Conservation (phyloP, 768 basidiomycete species). For the Russula sp. region DNA sequence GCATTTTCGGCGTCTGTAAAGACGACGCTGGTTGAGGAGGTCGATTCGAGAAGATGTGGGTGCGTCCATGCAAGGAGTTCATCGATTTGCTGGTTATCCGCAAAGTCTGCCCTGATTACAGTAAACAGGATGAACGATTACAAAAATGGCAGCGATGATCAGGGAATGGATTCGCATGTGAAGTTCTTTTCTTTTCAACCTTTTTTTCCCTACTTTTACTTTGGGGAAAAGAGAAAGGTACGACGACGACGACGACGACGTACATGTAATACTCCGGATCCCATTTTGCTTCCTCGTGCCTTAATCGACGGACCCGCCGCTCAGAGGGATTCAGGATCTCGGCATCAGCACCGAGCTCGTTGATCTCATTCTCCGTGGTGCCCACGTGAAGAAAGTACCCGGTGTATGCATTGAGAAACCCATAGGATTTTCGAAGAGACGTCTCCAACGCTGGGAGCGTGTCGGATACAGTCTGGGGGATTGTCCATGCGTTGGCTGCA, state of each 20-base stretch:
- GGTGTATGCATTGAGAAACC: constrained; percentile 67
- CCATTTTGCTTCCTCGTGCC: constrained; percentile 71
- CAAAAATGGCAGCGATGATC: neutral
- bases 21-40: constrained; percentile 31
- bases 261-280: constrained; percentile 83
- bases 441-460: constrained; percentile 33
- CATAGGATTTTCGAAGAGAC: constrained; percentile 49
- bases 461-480: constrained; percentile 55
- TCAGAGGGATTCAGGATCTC: constrained; percentile 48
- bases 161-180: neutral
- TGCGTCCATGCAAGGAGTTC: constrained; percentile 63
- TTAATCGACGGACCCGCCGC: constrained; percentile 45
- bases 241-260: constrained; percentile 26
- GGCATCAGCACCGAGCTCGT: constrained; percentile 63
- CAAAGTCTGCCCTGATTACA: constrained; percentile 64
- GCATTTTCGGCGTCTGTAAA: constrained; percentile 71
- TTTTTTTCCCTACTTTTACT: no score
- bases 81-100: constrained; percentile 67
- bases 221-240: constrained; percentile 1
- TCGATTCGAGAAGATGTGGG: constrained; percentile 35
- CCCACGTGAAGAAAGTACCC: constrained; percentile 68
- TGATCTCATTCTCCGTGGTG: constrained; percentile 76
- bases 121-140: neutral
- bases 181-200: constrained; percentile 34
- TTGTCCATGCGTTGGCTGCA: constrained; percentile 70